A percentile compares a stretch with the other conserved stretches of the same genome.
phyloP scores from a whole-genome alignment of 176 grass and related monocot species.

The Oryza coarctata region DNA sequence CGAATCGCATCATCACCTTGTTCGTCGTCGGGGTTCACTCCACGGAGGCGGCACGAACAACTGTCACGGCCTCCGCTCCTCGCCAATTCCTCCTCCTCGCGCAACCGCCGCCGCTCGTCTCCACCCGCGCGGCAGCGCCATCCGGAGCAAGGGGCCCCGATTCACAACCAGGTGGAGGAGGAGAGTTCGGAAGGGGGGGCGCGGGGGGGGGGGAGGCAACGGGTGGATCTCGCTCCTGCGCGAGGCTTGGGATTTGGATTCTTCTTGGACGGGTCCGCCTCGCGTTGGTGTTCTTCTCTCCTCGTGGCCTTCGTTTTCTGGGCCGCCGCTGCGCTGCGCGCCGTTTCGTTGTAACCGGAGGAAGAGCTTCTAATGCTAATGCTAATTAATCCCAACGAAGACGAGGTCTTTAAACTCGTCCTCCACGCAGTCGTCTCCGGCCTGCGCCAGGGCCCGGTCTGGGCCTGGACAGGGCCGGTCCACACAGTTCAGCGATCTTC shows the following conservation, averaged over 20 bases:
- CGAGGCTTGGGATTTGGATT: slow-evolving; percentile 9
- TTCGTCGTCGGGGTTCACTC: background rate
- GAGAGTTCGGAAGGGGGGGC: background rate
- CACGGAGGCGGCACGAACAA: background rate
- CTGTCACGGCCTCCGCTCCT: background rate
- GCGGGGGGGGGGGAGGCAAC: slow-evolving; percentile 9
- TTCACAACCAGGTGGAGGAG: background rate
- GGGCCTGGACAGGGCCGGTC: background rate
- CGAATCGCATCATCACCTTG: slow-evolving; percentile 24
- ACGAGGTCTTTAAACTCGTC: background rate
- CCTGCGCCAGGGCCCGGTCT: background rate
- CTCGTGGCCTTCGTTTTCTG: slow-evolving; percentile 20
- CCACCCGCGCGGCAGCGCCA: background rate
- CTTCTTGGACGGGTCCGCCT: background rate
- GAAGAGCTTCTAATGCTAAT: background rate
- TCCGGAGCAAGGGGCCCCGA: background rate
- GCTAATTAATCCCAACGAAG: background rate
- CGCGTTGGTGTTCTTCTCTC: background rate
- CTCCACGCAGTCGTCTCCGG: background rate
- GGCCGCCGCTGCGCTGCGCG: background rate
- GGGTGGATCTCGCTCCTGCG: background rate
- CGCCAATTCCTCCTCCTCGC: background rate
- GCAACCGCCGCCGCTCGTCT: background rate
- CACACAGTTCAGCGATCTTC: background rate
- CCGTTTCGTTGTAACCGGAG: background rate